phyloP scores from a whole-genome alignment of 2,329 filamentous ascomycete genomes.

The Aspergillus novofumigatus region DNA sequence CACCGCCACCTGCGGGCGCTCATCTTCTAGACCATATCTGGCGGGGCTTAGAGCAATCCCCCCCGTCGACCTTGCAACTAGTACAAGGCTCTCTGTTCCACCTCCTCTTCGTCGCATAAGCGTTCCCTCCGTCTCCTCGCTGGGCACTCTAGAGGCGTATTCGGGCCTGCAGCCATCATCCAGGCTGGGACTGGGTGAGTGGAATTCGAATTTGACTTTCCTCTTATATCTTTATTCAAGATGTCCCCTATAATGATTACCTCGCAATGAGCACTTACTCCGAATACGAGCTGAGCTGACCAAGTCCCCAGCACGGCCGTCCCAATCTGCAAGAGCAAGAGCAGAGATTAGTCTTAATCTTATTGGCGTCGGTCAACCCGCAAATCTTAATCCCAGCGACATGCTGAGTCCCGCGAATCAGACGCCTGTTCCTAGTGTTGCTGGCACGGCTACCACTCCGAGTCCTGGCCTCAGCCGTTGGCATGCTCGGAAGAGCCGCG shows the following conservation, averaged over 20 bases:
- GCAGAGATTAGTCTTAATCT: background rate
- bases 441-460: background rate
- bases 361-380: background rate
- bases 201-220: constrained; percentile 8
- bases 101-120: no score
- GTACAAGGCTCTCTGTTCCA: background rate
- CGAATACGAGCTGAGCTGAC: background rate
- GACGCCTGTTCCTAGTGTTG: background rate
- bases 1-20: background rate
- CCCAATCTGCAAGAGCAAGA: background rate
- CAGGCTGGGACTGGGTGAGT: constrained; percentile 14
- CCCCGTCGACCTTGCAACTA: no score
- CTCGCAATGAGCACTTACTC: background rate
- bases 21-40: background rate
- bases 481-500: background rate
- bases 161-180: constrained; percentile 10
- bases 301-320: background rate
- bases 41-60: background rate
- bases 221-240: background rate
- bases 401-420: background rate
- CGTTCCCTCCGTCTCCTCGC: constrained; percentile 23
- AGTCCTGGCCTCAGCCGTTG: background rate
- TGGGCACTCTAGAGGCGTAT: constrained; percentile 18
- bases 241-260: background rate
- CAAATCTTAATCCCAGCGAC: background rate